phyloP scores from a whole-genome alignment of 257 asterid species.

The Schizonepeta tenuifolia region DNA sequence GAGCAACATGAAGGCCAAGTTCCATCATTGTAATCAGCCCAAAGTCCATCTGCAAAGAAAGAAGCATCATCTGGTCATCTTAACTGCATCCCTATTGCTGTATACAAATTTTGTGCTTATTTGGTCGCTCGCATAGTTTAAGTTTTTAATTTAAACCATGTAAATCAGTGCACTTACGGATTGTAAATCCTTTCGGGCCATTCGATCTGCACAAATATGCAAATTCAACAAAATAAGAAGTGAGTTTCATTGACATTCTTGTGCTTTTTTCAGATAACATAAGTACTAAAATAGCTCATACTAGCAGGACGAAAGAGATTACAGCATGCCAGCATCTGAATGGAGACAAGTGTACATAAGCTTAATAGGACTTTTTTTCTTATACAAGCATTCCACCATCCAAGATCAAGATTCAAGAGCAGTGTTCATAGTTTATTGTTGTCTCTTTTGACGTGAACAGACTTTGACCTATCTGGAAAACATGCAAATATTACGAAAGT shows the following conservation, averaged over 20 bases:
- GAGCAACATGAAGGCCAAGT: slow-evolving; percentile 91
- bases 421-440: background rate
- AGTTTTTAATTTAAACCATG: slow-evolving; percentile 15
- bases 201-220: slow-evolving; percentile 63
- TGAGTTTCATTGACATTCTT: slow-evolving; percentile 34
- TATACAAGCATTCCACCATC: background rate
- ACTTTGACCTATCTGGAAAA: background rate
- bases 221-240: slow-evolving; percentile 9
- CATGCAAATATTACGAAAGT: background rate
- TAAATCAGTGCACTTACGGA: slow-evolving; percentile 63
- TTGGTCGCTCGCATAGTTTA: slow-evolving; percentile 6
- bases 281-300: background rate
- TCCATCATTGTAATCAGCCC: slow-evolving; percentile 94
- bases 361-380: background rate
- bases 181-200: slow-evolving; percentile 68
- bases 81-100: slow-evolving; percentile 9
- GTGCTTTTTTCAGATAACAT: background rate
- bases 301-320: slow-evolving; percentile 10
- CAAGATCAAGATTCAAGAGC: background rate
- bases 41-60: slow-evolving; percentile 82
- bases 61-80: slow-evolving; percentile 21
- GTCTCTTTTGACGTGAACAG: background rate
- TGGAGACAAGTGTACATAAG: slow-evolving; percentile 13
- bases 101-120: slow-evolving; percentile 4
- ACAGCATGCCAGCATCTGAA: background rate